phyloP scores from a whole-genome alignment of 352 stramenopile genomes.

The Phytopythium delawarense region DNA sequence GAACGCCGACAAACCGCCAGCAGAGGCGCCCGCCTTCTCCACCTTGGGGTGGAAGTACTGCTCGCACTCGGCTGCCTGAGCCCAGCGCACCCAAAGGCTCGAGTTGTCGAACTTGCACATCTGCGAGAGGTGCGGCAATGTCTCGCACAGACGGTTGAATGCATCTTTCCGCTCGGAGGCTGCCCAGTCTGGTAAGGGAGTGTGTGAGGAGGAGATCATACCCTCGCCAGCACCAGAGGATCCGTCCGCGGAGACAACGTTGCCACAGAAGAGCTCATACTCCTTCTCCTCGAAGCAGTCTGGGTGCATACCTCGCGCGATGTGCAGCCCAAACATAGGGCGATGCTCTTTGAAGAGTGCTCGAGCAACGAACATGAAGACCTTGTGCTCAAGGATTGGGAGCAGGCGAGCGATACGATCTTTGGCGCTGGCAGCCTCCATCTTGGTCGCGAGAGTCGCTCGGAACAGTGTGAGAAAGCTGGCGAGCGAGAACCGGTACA shows the following conservation, averaged over 20 bases:
- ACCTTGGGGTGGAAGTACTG: slow-evolving; percentile 88
- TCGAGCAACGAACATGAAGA: slow-evolving; percentile 91
- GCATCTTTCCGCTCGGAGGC: slow-evolving; percentile 83
- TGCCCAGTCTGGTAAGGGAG: slow-evolving; percentile 65
- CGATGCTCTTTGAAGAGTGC: slow-evolving; percentile 93
- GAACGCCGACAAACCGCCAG: slow-evolving; percentile 76
- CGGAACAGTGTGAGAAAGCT: slow-evolving; percentile 90
- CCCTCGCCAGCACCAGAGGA: slow-evolving; percentile 6
- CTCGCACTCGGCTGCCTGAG: slow-evolving; percentile 87
- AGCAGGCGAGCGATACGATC: slow-evolving; percentile 82
- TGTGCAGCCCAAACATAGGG: slow-evolving; percentile 92
- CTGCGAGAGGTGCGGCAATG: slow-evolving; percentile 60
- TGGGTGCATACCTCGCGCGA: slow-evolving; percentile 91
- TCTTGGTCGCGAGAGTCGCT: slow-evolving; percentile 73
- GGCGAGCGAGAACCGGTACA: slow-evolving; percentile 94
- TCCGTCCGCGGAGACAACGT: slow-evolving; percentile 17
- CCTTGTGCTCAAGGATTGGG: slow-evolving; percentile 83
- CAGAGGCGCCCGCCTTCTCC: slow-evolving; percentile 40
- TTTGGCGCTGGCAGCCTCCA: slow-evolving; percentile 69
- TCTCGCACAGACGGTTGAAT: slow-evolving; percentile 74
- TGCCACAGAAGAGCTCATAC: slow-evolving; percentile 92
- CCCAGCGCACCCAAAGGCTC: slow-evolving; percentile 89
- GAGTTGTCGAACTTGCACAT: slow-evolving; percentile 81
- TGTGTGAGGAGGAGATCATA: slow-evolving; percentile 5
- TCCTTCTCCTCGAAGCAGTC: slow-evolving; percentile 92